Evolutionary conservation across 345 rosid species (phyloP), one percentile per base, ranked within the genome.

Genomic region (Euphorbia lathyris): DNA sequence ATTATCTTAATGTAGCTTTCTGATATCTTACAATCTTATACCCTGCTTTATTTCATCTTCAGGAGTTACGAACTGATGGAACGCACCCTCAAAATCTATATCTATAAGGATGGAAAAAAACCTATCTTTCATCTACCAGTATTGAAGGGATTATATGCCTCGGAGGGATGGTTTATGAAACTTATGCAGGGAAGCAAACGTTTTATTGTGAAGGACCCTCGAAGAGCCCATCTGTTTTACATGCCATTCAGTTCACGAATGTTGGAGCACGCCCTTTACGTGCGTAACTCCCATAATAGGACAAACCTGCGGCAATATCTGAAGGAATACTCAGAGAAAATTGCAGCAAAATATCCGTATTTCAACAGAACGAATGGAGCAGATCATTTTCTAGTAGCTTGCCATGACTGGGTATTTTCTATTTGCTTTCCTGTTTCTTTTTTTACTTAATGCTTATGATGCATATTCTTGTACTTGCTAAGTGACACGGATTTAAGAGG

Each of bases 131-230:
- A 95, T 72, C 79, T 81, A 42, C 97, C 97, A 5, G 81, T 91
- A 83, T 85, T 95, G 22, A 95, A 92, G 83, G 99, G 99, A 71
- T 75, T 95, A 67, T 91, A 95, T 78, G 99, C 97, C 59, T 95
- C 99, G 3, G 99, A 95, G 51, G 99, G 99, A 63, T 95, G 99
- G 99, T 95, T 95, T 75, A 95, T 95, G 99, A 95, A 91, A 81
- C 83, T 91, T 76, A 85, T 91, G 97, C 92, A 87, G 83, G 88
- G 86, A 67, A 89, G 80, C 70, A 90, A 82, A 74, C 96, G 34
- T 62, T 90, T 80, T 72, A 67, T 81, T 16, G 97, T 88, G 60
- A 95, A 91, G 76, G 92, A 95, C 38, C 96, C 97, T 30, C 82
- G 78, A 77, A 90, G 76, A 55, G 99, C 97, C 65, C 97, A 91